Percentiles rank a stretch among this genome's conserved stretches.
These are phyloP conservation scores for Chaetomiaceae sp. DNA, from an alignment of 2,329 filamentous ascomycete genomes.

Conservation along the genomic window DNA sequence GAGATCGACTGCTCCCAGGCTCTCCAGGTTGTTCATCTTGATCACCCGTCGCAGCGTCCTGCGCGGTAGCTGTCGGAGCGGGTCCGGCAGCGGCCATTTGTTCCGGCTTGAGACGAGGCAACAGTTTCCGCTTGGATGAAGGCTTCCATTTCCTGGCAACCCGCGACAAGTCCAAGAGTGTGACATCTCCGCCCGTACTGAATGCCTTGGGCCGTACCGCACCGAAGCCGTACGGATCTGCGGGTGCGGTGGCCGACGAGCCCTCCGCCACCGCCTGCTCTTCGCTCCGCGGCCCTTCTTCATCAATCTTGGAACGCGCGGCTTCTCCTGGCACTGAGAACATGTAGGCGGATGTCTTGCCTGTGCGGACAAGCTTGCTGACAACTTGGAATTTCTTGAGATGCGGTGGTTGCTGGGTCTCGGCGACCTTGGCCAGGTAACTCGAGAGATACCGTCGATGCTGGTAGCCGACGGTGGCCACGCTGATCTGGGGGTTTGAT, in stretches of 20 bases:
- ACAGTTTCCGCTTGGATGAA: constrained; percentile 16
- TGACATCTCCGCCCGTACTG: constrained; percentile 3
- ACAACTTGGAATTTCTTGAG: constrained; percentile 38
- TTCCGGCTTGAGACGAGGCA: constrained; percentile 10
- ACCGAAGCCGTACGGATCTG: constrained; percentile 21
- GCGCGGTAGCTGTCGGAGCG: neutral
- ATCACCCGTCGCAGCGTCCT: neutral
- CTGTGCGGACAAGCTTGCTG: constrained; percentile 35
- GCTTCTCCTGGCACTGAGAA: constrained; percentile 29
- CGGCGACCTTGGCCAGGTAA: constrained; percentile 31
- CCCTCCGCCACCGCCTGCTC: neutral
- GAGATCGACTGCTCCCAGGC: neutral
- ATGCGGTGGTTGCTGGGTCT: constrained; percentile 37
- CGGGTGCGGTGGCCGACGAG: neutral
- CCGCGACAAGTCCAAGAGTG: constrained; percentile 22
- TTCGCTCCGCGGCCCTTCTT: neutral
- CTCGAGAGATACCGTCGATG: constrained; percentile 36
- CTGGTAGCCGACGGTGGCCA: constrained; percentile 33
- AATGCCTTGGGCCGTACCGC: constrained; percentile 18
- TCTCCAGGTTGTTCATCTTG: neutral
- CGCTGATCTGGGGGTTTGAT: constrained; percentile 35
- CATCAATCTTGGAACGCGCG: neutral
- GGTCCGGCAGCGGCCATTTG: constrained; percentile 6
- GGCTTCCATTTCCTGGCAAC: constrained; percentile 16
- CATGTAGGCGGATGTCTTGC: constrained; percentile 41